Evolutionary conservation across 805 yeast species (phyloP).

Genomic region (Candida tallmaniae): DNA sequence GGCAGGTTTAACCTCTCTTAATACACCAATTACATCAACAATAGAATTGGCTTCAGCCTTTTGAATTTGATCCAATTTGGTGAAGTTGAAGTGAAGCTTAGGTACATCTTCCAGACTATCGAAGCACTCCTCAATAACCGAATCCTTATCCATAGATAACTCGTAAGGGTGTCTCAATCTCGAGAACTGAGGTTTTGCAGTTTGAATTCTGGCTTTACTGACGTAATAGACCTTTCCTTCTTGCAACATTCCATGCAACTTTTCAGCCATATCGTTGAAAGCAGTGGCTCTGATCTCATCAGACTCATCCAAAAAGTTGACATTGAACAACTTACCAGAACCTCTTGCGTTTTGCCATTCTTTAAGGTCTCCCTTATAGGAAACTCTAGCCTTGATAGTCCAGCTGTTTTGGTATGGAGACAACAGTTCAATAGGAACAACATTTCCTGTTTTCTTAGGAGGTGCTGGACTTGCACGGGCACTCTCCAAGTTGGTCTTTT

Average conservation of each 20-base stretch:
- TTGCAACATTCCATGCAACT: conserved; percentile 66
- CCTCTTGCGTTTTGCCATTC: conserved; percentile 86
- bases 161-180: conserved; percentile 86
- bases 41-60: conserved; percentile 64
- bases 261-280: conserved; percentile 82
- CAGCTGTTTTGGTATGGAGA: conserved; percentile 89
- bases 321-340: conserved; percentile 85
- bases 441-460: conserved; percentile 5
- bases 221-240: conserved; percentile 89
- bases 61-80: conserved; percentile 61
- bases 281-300: conserved; percentile 97
- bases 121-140: conserved; percentile 64
- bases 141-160: conserved; percentile 73
- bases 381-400: conserved; percentile 91
- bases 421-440: conserved; percentile 70
- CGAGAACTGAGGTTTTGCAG: conserved; percentile 83
- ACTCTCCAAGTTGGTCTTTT: conserved; percentile 2
- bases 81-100: conserved; percentile 69
- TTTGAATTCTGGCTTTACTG: conserved; percentile 73
- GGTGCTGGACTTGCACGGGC: conserved; percentile 1
- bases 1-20: conserved; percentile 70
- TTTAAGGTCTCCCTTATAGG: conserved; percentile 81
- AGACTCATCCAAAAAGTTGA: conserved; percentile 86
- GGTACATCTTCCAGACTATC: conserved; percentile 63
- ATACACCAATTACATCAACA: conserved; percentile 84